Percentiles rank a stretch among this genome's conserved stretches.
These are phyloP conservation scores for Aureoboletus auriporus DNA, from an alignment of 768 basidiomycete genomes.

Conservation along the genomic window DNA sequence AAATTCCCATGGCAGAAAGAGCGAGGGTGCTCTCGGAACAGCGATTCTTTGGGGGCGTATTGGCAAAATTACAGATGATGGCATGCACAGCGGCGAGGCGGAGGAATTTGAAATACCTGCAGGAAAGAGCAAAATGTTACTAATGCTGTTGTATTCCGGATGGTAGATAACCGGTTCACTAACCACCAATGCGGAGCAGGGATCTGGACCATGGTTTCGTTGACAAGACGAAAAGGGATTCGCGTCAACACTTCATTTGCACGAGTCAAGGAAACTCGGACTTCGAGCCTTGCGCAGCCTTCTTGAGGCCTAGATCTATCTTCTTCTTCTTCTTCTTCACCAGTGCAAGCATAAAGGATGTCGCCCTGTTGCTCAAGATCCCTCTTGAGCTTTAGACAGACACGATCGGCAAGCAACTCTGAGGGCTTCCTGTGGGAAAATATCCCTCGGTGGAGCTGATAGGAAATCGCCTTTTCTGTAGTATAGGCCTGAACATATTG, in stretches of 20 bases:
- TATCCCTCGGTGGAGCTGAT: slow-evolving; percentile 8
- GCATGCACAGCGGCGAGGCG: background rate
- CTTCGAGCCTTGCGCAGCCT: slow-evolving; percentile 4
- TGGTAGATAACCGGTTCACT: background rate
- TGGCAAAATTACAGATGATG: background rate
- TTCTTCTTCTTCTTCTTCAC: background rate
- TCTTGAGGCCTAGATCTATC: background rate
- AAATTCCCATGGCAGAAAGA: slow-evolving; percentile 1
- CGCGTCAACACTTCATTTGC: background rate
- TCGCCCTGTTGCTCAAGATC: background rate
- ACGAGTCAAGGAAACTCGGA: background rate
- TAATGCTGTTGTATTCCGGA: no score
- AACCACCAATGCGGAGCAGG: slow-evolving; percentile 1
- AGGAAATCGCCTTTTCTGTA: slow-evolving; percentile 2
- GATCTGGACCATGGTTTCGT: background rate
- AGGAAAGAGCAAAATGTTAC: no score
- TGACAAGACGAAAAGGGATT: background rate
- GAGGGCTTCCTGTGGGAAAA: background rate
- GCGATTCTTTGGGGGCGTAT: background rate
- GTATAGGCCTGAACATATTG: slow-evolving; percentile 8
- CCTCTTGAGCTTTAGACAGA: no score
- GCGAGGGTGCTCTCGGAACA: slow-evolving; percentile 1
- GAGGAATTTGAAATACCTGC: slow-evolving; percentile 9
- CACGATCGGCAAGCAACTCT: background rate
- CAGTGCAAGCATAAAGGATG: background rate